phyloP scores from a whole-genome alignment of 1,139 yeast genomes.

The Blastobotrys niveus region DNA sequence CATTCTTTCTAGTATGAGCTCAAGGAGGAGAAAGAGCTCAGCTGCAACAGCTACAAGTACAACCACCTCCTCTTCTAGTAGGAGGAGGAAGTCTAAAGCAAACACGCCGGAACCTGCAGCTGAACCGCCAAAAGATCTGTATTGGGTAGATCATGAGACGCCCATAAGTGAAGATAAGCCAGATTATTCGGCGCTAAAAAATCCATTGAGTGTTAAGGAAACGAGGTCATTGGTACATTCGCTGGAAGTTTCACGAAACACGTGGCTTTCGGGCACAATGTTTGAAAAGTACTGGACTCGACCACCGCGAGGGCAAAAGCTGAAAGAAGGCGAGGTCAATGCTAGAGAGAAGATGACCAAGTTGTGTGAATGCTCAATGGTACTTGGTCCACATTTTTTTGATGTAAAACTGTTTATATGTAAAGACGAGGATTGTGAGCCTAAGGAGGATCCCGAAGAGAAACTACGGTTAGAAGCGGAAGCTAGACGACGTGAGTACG shows the following conservation, averaged over 20 bases:
- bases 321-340: slow-evolving; percentile 45
- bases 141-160: slow-evolving; percentile 59
- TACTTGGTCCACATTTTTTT: slow-evolving; percentile 78
- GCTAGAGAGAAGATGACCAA: slow-evolving; percentile 87
- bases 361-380: slow-evolving; percentile 66
- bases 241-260: slow-evolving; percentile 64
- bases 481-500: slow-evolving; percentile 2
- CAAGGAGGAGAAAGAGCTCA: slow-evolving; percentile 8
- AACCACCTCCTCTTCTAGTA: background rate
- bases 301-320: slow-evolving; percentile 51
- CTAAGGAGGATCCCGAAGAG: slow-evolving; percentile 18
- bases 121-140: slow-evolving; percentile 45
- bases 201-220: slow-evolving; percentile 67
- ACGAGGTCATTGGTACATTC: slow-evolving; percentile 57
- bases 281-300: slow-evolving; percentile 71
- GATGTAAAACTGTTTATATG: slow-evolving; percentile 73
- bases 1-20: slow-evolving; percentile 1
- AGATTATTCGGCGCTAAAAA: slow-evolving; percentile 54
- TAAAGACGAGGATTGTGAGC: slow-evolving; percentile 40
- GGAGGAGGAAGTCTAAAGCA: background rate
- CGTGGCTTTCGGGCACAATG: slow-evolving; percentile 68
- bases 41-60: background rate
- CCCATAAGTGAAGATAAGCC: slow-evolving; percentile 64
- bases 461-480: slow-evolving; percentile 9
- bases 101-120: slow-evolving; percentile 6